Percentiles rank a stretch among this genome's conserved stretches.
Evolutionary conservation across 2,329 filamentous ascomycete species (phyloP).

Genomic region (Hysterium pulicare): DNA sequence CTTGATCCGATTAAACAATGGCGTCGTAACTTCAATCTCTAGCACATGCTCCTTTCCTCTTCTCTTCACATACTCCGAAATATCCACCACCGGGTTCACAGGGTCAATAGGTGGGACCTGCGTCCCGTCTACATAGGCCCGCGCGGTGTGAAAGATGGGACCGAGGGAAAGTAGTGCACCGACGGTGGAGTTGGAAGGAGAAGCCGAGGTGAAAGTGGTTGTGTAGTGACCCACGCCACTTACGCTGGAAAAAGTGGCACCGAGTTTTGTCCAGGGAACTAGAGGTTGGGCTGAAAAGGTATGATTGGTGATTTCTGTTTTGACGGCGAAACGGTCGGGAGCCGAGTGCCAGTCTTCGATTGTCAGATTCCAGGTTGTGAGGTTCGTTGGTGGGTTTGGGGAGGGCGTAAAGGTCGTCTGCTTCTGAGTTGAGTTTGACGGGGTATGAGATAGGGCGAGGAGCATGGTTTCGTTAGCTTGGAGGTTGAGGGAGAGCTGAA

Average conservation of each 20-base stretch:
- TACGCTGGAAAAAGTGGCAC: conserved; percentile 20
- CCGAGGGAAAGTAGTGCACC: conserved; percentile 27
- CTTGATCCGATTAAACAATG: conserved; percentile 27
- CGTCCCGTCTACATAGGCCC: conserved; percentile 26
- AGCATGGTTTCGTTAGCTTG: conserved; percentile 41
- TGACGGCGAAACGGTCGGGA: conserved; percentile 25
- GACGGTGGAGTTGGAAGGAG: conserved; percentile 4
- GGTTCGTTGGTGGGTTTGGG: conserved; percentile 14
- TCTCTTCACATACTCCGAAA: conserved; percentile 14
- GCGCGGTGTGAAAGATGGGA: conserved; percentile 25
- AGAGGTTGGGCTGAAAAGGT: conserved; percentile 20
- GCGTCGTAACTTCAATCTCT: conserved; percentile 27
- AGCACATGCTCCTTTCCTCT: conserved; percentile 20
- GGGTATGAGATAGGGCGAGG: conserved; percentile 33
- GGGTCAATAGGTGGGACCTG: conserved; percentile 29
- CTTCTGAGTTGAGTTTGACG: conserved; percentile 12
- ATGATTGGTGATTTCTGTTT: conserved; percentile 24
- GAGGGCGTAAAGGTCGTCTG: conserved; percentile 11
- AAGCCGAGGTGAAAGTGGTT: conserved; percentile 27
- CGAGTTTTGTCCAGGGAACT: conserved; percentile 31
- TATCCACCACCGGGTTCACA: conserved; percentile 18
- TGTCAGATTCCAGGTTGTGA: conserved; percentile 36
- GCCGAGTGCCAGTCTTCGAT: conserved; percentile 42
- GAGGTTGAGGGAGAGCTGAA: conserved; percentile 34
- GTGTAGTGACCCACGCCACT: conserved; percentile 36